Percentiles rank a stretch among this genome's conserved stretches.
Evolutionary conservation across 2,329 filamentous ascomycete genomes (phyloP).

Genomic region (Nectriaceae sp.): DNA sequence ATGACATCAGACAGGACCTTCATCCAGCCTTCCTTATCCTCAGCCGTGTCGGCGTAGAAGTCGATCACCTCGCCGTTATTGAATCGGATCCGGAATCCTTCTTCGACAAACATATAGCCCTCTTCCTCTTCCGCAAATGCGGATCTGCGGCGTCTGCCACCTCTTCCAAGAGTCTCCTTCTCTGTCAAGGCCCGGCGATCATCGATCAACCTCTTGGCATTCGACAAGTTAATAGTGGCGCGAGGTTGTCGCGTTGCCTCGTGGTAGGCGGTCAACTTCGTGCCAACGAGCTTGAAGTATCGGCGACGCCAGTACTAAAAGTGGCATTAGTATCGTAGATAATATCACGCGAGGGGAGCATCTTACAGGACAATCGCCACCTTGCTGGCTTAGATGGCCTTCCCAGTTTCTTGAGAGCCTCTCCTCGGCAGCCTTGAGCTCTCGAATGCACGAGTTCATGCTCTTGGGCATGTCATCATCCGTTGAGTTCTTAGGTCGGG

Average conservation of each 20-base stretch:
- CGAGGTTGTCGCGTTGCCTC: constrained; percentile 93
- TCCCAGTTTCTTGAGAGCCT: constrained; percentile 78
- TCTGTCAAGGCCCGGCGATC: constrained; percentile 83
- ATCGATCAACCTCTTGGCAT: constrained; percentile 90
- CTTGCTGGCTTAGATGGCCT: constrained; percentile 91
- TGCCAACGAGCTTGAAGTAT: constrained; percentile 91
- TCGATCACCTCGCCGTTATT: constrained; percentile 98
- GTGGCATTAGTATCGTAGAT: constrained; percentile 38
- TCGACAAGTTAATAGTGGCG: constrained; percentile 93
- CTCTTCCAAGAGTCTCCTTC: constrained; percentile 76
- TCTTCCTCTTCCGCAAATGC: constrained; percentile 98
- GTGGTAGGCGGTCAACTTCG: constrained; percentile 92
- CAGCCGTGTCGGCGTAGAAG: constrained; percentile 90
- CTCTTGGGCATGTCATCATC: constrained; percentile 99
- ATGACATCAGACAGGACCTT: constrained; percentile 75
- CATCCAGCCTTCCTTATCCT: constrained; percentile 95
- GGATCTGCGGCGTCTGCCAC: constrained; percentile 82
- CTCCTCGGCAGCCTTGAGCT: constrained; percentile 88
- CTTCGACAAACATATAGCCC: constrained; percentile 99
- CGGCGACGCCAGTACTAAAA: constrained; percentile 91
- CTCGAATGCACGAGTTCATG: constrained; percentile 94
- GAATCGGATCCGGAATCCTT: constrained; percentile 98
- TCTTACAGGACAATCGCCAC: constrained; percentile 94
- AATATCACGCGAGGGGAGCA: background rate
- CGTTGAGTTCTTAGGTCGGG: constrained; percentile 79